Evolutionary conservation across 2,329 filamentous ascomycete genomes (phyloP).

Genomic region (Paecilomyces variotii): DNA sequence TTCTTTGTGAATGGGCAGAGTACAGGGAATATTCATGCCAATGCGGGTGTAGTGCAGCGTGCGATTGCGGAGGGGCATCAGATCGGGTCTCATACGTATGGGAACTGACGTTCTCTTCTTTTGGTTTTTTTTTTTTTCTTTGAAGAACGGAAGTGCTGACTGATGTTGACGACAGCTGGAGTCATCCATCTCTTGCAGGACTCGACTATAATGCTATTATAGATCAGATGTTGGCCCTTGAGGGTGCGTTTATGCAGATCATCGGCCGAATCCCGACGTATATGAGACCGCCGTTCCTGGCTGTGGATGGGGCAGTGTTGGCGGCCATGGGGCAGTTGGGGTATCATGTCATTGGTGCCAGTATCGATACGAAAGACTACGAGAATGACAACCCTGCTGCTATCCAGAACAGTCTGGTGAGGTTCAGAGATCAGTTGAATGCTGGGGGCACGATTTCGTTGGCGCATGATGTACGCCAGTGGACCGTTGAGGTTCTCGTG

Average conservation of each 20-base stretch:
- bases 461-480: constrained; percentile 30
- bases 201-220: constrained; percentile 24
- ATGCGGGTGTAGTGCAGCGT: constrained; percentile 21
- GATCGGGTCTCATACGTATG: constrained; percentile 39
- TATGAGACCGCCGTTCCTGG: constrained; percentile 41
- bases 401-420: constrained; percentile 22
- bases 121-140: not conserved
- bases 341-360: constrained; percentile 38
- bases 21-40: constrained; percentile 22
- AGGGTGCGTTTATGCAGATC: constrained; percentile 31
- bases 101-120: not conserved
- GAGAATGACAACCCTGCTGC: constrained; percentile 22
- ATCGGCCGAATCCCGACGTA: constrained; percentile 40
- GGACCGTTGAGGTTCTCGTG: constrained; percentile 26
- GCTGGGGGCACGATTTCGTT: constrained; percentile 25
- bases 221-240: constrained; percentile 34
- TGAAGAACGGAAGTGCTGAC: not conserved
- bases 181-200: constrained; percentile 30
- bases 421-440: constrained; percentile 23
- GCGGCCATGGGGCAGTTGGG: constrained; percentile 31
- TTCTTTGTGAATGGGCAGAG: constrained; percentile 52
- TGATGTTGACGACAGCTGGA: constrained; percentile 20
- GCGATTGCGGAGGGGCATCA: constrained; percentile 36
- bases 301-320: constrained; percentile 23
- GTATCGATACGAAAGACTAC: constrained; percentile 39